Evolutionary conservation across 352 stramenopile species (phyloP), one percentile per base, ranked within the genome.

Genomic region (Thalassiosira pacifica): DNA sequence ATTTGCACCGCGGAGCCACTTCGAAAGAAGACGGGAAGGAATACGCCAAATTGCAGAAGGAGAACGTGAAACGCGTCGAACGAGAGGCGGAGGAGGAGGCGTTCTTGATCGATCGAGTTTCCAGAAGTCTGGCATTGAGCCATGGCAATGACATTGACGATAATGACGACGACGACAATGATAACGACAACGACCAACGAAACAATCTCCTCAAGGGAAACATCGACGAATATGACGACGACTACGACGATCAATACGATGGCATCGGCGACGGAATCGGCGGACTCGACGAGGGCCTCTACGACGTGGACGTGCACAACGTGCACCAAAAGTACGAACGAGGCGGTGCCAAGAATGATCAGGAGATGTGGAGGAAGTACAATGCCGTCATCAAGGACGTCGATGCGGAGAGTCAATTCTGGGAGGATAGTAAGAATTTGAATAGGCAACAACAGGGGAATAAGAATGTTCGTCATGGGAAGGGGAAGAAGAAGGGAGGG

Each of bases 181-280:
- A 52, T 18, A 9, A 26, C 19, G 67, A 82, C 19, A 48, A 71
- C 27, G 57, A 65, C 18, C 29, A 79, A 40, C 45, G 77, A 9
- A 31, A 76, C 24, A 16, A 59, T 52, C 11, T 26, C 31, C 57
- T 40, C n/a, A 80, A 32, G 31, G 16, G 76, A 2, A 74, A 93
- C 34, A 10, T 42, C 4, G 34, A 42, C 69, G 88, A 93, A 79
- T 96, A 96, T 70, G 61, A 96, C 69, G 92, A 96, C 76, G 92
- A 96, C 48, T 95, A 96, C 55, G 91, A 96, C 71, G 92, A 96
- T 88, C 91, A 96, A 83, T 95, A 94, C 45, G 91, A 96, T 83
- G 90, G 88, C 10, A 76, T 89, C 24, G 88, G 91, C 32, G 85
- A 76, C 40, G 86, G 78, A 42, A 84, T 78, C 6, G 83, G 79